These are phyloP conservation scores for Clonostachys chloroleuca DNA, from an alignment of 2,329 filamentous ascomycete species.

Conservation along the genomic window DNA sequence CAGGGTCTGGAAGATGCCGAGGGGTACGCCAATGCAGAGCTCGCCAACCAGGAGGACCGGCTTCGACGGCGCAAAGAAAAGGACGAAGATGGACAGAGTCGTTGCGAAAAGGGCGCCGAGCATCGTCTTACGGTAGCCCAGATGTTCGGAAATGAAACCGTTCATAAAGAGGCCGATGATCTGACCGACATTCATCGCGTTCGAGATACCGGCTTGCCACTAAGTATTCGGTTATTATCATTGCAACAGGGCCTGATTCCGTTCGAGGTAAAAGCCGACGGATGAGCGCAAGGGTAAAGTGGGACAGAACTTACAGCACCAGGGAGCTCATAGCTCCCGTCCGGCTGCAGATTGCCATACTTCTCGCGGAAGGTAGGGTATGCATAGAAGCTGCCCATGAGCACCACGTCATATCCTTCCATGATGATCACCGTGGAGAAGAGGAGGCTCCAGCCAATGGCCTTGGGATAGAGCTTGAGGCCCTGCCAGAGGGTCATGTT, in stretches of 20 bases:
- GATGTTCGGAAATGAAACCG: constrained; percentile 55
- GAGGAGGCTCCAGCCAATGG: constrained; percentile 34
- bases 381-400: constrained; percentile 34
- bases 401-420: constrained; percentile 32
- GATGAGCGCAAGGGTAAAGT: too few species aligned
- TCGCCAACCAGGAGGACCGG: constrained; percentile 49
- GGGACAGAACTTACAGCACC: constrained; percentile 15
- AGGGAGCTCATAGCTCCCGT: constrained; percentile 38
- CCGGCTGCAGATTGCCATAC: constrained; percentile 37
- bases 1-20: constrained; percentile 47
- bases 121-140: constrained; percentile 56
- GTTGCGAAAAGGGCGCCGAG: constrained; percentile 44
- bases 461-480: constrained; percentile 32
- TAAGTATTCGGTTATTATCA: constrained; percentile 14
- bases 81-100: constrained; percentile 51
- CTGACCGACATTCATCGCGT: constrained; percentile 52
- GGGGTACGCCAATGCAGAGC: constrained; percentile 52
- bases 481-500: constrained; percentile 26
- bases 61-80: constrained; percentile 54
- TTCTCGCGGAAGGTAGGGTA: constrained; percentile 39
- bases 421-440: constrained; percentile 35
- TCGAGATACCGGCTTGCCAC: constrained; percentile 51
- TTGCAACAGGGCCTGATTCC: not conserved
- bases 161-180: constrained; percentile 59
- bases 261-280: too few species aligned